phyloP scores from a whole-genome alignment of 2,329 filamentous ascomycete species.

The Colletotrichum kahawae region DNA sequence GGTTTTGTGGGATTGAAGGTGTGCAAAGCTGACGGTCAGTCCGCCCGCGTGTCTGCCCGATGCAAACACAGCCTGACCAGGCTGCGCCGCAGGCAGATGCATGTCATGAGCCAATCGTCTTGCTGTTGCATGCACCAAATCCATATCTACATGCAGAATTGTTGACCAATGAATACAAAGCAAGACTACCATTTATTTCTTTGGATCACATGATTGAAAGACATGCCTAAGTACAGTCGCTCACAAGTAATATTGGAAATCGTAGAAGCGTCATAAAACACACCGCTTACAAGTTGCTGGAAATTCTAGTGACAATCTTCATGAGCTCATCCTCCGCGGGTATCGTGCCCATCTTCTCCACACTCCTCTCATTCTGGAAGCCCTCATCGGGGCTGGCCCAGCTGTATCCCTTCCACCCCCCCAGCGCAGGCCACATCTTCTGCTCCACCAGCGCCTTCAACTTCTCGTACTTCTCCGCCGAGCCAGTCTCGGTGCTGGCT shows the following conservation, averaged over 20 bases:
- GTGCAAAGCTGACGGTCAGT: accelerated
- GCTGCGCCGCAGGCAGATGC: background rate
- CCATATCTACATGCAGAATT: too few relatives aligned
- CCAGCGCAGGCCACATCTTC: slow-evolving; percentile 61
- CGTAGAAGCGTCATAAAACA: background rate
- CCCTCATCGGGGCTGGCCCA: slow-evolving; percentile 64
- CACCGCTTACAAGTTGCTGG: background rate
- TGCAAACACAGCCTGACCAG: accelerated
- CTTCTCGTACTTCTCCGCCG: slow-evolving; percentile 31
- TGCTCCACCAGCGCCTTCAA: slow-evolving; percentile 39
- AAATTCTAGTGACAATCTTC: slow-evolving; percentile 1
- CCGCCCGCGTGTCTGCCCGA: background rate
- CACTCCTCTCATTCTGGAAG: slow-evolving; percentile 43
- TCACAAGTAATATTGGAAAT: background rate
- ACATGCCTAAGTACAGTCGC: too few relatives aligned
- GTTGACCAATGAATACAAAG: too few relatives aligned
- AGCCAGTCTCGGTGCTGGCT: slow-evolving; percentile 31
- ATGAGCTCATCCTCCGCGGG: slow-evolving; percentile 9
- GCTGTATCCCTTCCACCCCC: slow-evolving; percentile 66
- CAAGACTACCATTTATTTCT: too few relatives aligned
- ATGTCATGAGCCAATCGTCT: too few relatives aligned
- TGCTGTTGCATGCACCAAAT: too few relatives aligned
- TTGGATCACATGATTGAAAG: too few relatives aligned
- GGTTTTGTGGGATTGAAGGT: background rate
- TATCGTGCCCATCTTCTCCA: slow-evolving; percentile 4